Conservation (phyloP, 495 filamentous ascomycete species). For the Penicillium dipodomyicola region DNA sequence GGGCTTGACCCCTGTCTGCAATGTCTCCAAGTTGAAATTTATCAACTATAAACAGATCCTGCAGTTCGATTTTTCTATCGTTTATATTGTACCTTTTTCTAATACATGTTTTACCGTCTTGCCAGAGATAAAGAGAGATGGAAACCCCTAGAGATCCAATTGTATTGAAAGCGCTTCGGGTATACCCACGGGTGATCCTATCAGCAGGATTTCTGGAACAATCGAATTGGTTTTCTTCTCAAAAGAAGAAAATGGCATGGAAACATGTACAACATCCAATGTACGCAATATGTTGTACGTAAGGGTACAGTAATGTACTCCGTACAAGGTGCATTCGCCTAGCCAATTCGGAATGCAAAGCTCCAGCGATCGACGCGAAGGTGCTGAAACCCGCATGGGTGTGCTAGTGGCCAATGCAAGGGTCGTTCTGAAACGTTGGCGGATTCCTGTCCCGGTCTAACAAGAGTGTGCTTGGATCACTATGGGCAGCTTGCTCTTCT, state of each 20-base stretch:
- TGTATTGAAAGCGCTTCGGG: constrained; percentile 18
- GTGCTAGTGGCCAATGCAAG: constrained; percentile 17
- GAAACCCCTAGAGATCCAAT: constrained; percentile 3
- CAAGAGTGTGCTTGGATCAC: constrained; percentile 1
- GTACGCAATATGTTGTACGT: background rate
- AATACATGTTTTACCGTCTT: background rate
- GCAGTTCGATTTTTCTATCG: background rate
- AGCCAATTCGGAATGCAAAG: constrained; percentile 15
- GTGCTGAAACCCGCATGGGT: constrained; percentile 23
- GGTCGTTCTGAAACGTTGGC: constrained; percentile 27
- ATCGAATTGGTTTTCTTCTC: constrained; percentile 8
- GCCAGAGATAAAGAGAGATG: background rate
- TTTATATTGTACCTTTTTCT: background rate
- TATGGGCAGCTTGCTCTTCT: background rate
- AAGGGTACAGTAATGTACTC: constrained; percentile 5
- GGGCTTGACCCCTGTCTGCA: constrained; percentile 15
- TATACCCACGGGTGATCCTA: constrained; percentile 7
- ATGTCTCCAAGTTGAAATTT: background rate
- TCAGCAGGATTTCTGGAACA: constrained; percentile 17
- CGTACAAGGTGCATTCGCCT: constrained; percentile 6
- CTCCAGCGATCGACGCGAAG: constrained; percentile 23
- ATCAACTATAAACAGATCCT: background rate
- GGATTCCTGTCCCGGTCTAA: constrained; percentile 17
- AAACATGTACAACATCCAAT: background rate
- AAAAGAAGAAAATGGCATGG: background rate